Percentiles rank a stretch among this genome's conserved stretches.
Evolutionary conservation across 1,284 basidiomycete genomes (phyloP).

Genomic region (Microbotryum scabiosae): DNA sequence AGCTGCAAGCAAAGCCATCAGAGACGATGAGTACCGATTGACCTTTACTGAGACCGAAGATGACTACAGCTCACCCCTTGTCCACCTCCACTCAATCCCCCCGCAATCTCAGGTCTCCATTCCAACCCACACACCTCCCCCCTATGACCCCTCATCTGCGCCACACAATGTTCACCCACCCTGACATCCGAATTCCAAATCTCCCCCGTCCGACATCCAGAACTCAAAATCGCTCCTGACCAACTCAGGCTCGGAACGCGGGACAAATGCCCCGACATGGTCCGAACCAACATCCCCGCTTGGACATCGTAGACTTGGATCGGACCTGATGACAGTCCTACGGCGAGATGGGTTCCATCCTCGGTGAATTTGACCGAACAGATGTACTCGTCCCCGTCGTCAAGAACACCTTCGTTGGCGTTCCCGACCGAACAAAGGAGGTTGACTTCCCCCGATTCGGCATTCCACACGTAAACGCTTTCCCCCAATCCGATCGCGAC

Average conservation of each 20-base stretch:
- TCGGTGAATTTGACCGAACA: conserved; percentile 75
- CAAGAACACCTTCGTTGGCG: conserved; percentile 31
- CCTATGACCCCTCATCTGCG: conserved; percentile 75
- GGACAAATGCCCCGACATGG: conserved; percentile 69
- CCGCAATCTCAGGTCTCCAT: conserved; percentile 33
- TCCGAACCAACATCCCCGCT: conserved; percentile 67
- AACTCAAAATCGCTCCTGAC: conserved; percentile 76
- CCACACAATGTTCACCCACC: conserved; percentile 74
- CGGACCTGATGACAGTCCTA: conserved; percentile 74
- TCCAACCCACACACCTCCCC: conserved; percentile 71
- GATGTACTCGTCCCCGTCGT: conserved; percentile 55
- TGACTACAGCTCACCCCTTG: conserved; percentile 22
- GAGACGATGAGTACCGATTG: neutral
- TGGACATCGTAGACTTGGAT: conserved; percentile 96
- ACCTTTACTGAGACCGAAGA: neutral
- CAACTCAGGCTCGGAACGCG: conserved; percentile 76
- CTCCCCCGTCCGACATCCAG: conserved; percentile 79
- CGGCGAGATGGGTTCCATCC: conserved; percentile 76
- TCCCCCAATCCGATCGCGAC: conserved; percentile 80
- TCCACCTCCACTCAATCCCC: conserved; percentile 30
- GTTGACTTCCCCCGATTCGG: conserved; percentile 73
- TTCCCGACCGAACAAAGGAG: conserved; percentile 47
- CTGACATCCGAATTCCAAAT: conserved; percentile 94
- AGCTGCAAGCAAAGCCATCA: conserved; percentile 46
- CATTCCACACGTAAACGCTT: conserved; percentile 84